Conservation (phyloP, 305 asterid genomes). For the Ajuga reptans region DNA sequence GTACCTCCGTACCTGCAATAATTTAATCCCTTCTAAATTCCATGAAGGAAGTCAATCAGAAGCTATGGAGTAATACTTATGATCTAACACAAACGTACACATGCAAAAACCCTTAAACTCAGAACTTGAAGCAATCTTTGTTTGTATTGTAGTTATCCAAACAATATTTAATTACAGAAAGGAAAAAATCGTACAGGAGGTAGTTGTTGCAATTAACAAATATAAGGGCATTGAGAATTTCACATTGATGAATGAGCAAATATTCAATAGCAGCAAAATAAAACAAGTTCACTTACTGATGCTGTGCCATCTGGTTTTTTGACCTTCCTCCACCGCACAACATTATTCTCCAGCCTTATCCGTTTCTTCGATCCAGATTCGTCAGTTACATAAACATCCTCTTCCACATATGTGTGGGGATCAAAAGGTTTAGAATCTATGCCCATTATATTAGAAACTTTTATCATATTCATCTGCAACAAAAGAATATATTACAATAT, state of each 20-base stretch:
- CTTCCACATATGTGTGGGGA: conserved; percentile 80
- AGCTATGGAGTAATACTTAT: too few species aligned
- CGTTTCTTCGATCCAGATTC: conserved; percentile 86
- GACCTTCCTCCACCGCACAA: conserved; percentile 90
- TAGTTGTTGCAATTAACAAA: not conserved
- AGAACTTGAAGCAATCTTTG: too few species aligned
- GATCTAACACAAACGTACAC: too few species aligned
- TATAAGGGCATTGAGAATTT: not conserved
- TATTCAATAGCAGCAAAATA: too few species aligned
- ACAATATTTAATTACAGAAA: too few species aligned
- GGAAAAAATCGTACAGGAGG: not conserved
- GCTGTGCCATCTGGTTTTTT: conserved; percentile 64
- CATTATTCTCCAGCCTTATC: conserved; percentile 81
- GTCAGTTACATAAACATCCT: conserved; percentile 73
- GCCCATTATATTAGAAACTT: conserved; percentile 98
- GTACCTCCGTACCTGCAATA: too few species aligned
- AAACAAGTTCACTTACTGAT: conserved; percentile 53
- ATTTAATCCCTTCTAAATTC: too few species aligned
- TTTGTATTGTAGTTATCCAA: too few species aligned
- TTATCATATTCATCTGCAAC: conserved; percentile 94
- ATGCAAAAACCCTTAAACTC: too few species aligned
- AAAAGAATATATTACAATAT: conserved; percentile 2
- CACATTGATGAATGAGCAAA: not conserved
- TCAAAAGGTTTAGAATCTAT: conserved; percentile 88
- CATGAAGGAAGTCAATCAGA: too few species aligned